Base-by-base conservation (phyloP, 768 basidiomycete species). In the Suillus plorans region DNA sequence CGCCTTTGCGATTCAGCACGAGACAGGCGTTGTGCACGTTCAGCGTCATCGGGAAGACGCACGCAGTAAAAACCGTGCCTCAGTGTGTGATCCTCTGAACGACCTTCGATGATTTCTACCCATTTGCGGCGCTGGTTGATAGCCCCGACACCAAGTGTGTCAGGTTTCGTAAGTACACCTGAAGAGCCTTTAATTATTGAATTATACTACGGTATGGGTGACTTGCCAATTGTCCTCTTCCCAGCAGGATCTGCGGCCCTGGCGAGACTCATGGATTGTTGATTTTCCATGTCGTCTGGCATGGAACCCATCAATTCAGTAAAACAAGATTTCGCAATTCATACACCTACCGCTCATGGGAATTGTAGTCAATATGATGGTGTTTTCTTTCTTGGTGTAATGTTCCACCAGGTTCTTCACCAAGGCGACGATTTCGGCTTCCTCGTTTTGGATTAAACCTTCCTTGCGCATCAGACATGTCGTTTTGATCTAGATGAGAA, bases 131-230 rank as follows among this genome's bases (percentile, higher is more conserved):
- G 81, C 53, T 78, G 53, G 49, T 81, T 77, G 5, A 71, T 79
- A 4, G 82, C 77, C 12, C 86, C 86, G 0, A 67, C 50, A 1
- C 75, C 71, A 1, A 92, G 73, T 5, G 73, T 79, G 67, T 92
- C 91, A 0, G 89, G 86, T 68, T 92, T 91, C 0, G 90, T 92
- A 12, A 91, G 79, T 1, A 92, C 83, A 6, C 87, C 89, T 91
- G 66, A 1, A 9, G 34, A 5, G 34, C 41, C 22, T 65, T 37
- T 7, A 69, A 47, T 45, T 0, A 18, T 14, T 18, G 10, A 18
- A 9, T 7, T 9, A 44, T 42, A 41, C 7, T n/a, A 7, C n/a
- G 52, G 18, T 16, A 18, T 22, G 14, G 34, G 22, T 1, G 20
- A 62, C 72, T 22, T 60, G 85, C 90, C 90, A 63, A 91, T 89